Evolutionary conservation across 75 land plant genomes (phyloP).

Genomic region (Ceratopteris richardii): DNA sequence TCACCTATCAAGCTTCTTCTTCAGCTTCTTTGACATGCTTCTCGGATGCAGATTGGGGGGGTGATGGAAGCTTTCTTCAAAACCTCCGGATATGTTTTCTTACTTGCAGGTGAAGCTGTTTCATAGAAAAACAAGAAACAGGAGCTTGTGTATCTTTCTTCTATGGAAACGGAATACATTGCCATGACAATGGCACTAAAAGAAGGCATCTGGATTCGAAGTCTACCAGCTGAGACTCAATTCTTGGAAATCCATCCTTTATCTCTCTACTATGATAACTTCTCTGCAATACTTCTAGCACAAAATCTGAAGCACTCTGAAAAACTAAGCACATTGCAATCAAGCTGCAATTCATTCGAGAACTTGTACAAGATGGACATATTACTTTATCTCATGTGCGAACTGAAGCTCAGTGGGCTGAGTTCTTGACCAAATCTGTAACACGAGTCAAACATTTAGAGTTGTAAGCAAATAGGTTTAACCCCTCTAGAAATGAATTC

Average conservation of each 20-base stretch:
- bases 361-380: neutral
- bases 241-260: neutral
- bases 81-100: constrained; percentile 21
- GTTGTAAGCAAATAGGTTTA: too few relatives aligned
- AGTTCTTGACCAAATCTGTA: too few relatives aligned
- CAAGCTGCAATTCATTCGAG: constrained; percentile 10
- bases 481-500: too few relatives aligned
- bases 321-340: constrained; percentile 22
- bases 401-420: constrained; percentile 13
- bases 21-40: constrained; percentile 15
- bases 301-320: constrained; percentile 25
- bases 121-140: constrained; percentile 26
- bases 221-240: constrained; percentile 4
- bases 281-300: constrained; percentile 17
- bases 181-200: constrained; percentile 10
- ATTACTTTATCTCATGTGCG: constrained; percentile 5
- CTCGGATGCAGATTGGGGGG: constrained; percentile 24
- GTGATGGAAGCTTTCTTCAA: constrained; percentile 12
- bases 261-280: constrained; percentile 13
- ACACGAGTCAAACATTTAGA: too few relatives aligned
- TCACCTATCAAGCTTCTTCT: too few relatives aligned
- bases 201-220: constrained; percentile 13
- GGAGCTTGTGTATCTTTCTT: constrained; percentile 9
- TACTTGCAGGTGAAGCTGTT: constrained; percentile 15
- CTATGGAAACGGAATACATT: constrained; percentile 27